A percentile compares a stretch with the other conserved stretches of the same genome.
These are phyloP conservation scores for Amanita phalloides DNA, from an alignment of 768 basidiomycete species.

Conservation along the genomic window DNA sequence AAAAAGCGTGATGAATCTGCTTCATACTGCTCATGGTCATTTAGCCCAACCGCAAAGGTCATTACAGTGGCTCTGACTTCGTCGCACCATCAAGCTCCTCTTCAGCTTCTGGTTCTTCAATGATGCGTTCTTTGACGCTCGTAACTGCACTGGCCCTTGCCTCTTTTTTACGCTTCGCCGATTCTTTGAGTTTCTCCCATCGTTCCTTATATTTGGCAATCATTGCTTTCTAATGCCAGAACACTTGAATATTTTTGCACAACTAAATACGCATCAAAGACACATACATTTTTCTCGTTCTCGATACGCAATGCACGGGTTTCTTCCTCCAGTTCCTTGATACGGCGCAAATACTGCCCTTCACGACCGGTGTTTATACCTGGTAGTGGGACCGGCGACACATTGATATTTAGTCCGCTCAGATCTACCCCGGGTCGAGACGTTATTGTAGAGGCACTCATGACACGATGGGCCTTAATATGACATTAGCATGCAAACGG, in stretches of 20 bases:
- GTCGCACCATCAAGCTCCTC: slow-evolving; percentile 32
- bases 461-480: slow-evolving; percentile 64
- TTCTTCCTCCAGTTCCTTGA: slow-evolving; percentile 80
- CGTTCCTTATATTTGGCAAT: slow-evolving; percentile 76
- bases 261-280: not conserved
- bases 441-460: slow-evolving; percentile 56
- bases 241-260: slow-evolving; percentile 6
- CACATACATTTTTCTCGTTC: slow-evolving; percentile 73
- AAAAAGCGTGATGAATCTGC: not conserved
- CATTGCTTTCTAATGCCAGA: slow-evolving; percentile 56
- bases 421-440: slow-evolving; percentile 47
- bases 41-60: not conserved
- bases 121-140: slow-evolving; percentile 54
- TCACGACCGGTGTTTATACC: slow-evolving; percentile 43
- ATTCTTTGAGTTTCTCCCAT: slow-evolving; percentile 87
- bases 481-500: not conserved
- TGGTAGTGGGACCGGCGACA: slow-evolving; percentile 39
- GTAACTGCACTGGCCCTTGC: slow-evolving; percentile 42
- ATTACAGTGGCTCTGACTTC: not conserved
- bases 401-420: slow-evolving; percentile 44
- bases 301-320: slow-evolving; percentile 49
- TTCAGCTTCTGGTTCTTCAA: slow-evolving; percentile 58
- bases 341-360: slow-evolving; percentile 44
- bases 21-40: not conserved
- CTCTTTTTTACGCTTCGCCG: slow-evolving; percentile 78